Evolutionary conservation across 495 filamentous ascomycete species (phyloP), one percentile per base, ranked within the genome.

Genomic region (Rostrohypoxylon terebratum): DNA sequence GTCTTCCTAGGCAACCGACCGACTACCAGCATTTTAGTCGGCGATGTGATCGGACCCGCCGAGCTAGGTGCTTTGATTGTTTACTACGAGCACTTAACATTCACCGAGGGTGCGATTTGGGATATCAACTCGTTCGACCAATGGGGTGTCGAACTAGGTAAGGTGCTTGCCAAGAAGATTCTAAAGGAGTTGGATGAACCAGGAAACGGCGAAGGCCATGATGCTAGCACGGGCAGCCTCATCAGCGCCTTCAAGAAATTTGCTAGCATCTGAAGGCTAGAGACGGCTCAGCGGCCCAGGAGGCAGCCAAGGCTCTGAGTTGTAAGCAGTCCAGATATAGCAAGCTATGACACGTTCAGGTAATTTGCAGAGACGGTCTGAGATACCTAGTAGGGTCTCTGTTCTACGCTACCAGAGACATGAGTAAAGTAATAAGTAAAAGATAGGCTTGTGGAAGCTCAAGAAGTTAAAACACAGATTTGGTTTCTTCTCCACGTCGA

Each of bases 71-170:
- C 96, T 25, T 83, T 99, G 69, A 99, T 99, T 80, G 94, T 92
- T 57, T 99, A 97, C 88, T 99, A 99, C 81, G 96, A 99, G 86
- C 96, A 99, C 82, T 78, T 97, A 51, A 98, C 96, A 66, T 98
- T 99, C 85, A 97, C 93, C 40, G 96, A 99, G 82, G 96, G 96
- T 74, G 96, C 93, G 33, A 82, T 98, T 73, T 99, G 96, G 96
- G 96, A 98, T 83, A 98, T 99, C 87, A 99, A 99, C 89, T 92
- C 89, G 74, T 99, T 98, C 79, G 96, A 99, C 85, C 96, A 99
- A 83, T 98, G 96, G 96, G 96, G 96, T 82, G 96, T 99, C 47
- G 96, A 99, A 86, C 83, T 99, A 51, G 96, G 96, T 83, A 99
- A 99, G 89, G 90, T 91, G 45, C 85, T 99, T 59, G 96, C 96